phyloP scores from a whole-genome alignment of 1,284 basidiomycete species.

The Takashimella koratensis region DNA sequence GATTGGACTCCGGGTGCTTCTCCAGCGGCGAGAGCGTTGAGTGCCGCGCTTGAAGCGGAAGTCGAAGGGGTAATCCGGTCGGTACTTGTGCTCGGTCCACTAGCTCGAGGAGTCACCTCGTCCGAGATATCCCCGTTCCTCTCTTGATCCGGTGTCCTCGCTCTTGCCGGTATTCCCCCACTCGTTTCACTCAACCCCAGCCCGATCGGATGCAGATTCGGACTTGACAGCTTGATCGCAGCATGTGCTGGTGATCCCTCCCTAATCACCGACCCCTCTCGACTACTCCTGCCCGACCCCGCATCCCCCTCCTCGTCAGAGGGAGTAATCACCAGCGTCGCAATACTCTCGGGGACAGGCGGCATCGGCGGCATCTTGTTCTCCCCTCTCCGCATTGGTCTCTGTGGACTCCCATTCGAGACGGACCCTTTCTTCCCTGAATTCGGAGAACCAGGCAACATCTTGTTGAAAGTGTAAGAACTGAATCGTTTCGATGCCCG shows the following conservation, averaged over 20 bases:
- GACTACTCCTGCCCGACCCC: too few species aligned
- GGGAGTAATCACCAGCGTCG: background rate
- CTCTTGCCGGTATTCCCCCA: background rate
- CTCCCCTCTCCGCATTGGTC: slow-evolving; percentile 36
- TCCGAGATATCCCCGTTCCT: background rate
- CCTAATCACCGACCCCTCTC: background rate
- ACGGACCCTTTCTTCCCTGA: slow-evolving; percentile 29
- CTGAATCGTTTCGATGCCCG: slow-evolving; percentile 95
- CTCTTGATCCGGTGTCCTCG: background rate
- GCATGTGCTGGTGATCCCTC: background rate
- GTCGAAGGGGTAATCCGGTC: too few species aligned
- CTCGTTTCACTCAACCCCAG: background rate
- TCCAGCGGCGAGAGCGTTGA: slow-evolving; percentile 6
- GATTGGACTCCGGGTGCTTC: background rate
- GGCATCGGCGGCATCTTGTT: slow-evolving; percentile 38
- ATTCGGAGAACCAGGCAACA: slow-evolving; percentile 59
- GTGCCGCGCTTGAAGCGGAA: too few species aligned
- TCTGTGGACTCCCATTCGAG: slow-evolving; percentile 32
- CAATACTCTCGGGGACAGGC: slow-evolving; percentile 25
- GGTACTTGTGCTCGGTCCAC: background rate
- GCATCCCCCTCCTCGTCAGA: background rate
- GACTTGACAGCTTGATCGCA: background rate
- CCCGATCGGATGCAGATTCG: background rate
- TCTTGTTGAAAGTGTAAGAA: slow-evolving; percentile 91
- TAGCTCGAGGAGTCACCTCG: background rate